phyloP scores from a whole-genome alignment of 768 basidiomycete genomes.

The Trametes villosa region DNA sequence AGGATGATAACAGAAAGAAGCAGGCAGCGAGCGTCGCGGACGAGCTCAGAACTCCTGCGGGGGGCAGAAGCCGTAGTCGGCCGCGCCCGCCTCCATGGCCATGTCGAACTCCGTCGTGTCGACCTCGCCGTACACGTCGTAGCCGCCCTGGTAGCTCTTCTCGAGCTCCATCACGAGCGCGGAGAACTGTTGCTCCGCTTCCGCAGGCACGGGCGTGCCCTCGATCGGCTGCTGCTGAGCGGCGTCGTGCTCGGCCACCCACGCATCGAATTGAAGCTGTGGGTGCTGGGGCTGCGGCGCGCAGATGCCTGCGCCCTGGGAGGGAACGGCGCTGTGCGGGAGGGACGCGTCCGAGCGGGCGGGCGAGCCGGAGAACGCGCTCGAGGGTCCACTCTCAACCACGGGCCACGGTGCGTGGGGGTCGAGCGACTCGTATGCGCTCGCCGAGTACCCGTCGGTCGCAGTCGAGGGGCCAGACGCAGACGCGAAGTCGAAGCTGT shows the following conservation, averaged over 20 bases:
- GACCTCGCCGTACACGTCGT: conserved; percentile 9
- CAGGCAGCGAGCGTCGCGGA: background rate
- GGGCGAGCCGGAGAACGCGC: conserved; percentile 21
- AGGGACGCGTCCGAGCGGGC: conserved; percentile 20
- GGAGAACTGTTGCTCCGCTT: background rate
- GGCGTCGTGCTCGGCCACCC: conserved; percentile 1
- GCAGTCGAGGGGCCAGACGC: conserved; percentile 14
- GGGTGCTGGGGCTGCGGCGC: conserved; percentile 30
- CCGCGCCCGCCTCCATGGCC: background rate
- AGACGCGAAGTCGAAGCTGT: conserved; percentile 18
- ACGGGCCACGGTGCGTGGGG: conserved; percentile 18
- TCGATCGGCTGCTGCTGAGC: background rate
- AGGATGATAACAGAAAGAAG: background rate
- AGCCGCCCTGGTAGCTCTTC: conserved; percentile 5
- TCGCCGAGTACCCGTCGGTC: conserved; percentile 8
- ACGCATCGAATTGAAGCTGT: conserved; percentile 16
- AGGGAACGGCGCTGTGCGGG: background rate
- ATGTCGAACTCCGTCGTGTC: conserved; percentile 5
- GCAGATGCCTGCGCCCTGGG: conserved; percentile 7
- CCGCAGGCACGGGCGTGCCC: background rate
- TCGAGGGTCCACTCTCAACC: conserved; percentile 20
- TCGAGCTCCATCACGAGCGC: conserved; percentile 10
- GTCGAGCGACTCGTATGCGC: conserved; percentile 11
- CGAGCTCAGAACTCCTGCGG: conserved; percentile 14
- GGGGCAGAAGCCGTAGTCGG: conserved; percentile 18